A percentile compares a stretch with the other conserved stretches of the same genome.
Evolutionary conservation across 179 eudicot species (phyloP).

Genomic region (Sideroxylon spinosum): DNA sequence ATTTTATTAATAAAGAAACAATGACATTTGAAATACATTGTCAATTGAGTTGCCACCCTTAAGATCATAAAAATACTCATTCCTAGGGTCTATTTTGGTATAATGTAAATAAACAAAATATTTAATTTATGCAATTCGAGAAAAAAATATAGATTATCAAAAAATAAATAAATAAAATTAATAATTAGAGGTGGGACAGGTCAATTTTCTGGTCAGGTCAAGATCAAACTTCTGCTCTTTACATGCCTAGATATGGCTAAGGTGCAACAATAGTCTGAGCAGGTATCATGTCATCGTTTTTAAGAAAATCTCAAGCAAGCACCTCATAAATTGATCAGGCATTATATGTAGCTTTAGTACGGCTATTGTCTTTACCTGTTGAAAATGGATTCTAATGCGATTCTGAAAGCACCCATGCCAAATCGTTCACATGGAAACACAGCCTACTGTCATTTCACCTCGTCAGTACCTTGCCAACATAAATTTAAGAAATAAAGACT

Average conservation of each 20-base stretch:
- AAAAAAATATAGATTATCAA: too few relatives aligned
- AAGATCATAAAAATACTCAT: too few relatives aligned
- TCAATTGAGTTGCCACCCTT: too few relatives aligned
- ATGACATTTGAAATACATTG: too few relatives aligned
- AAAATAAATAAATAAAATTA: too few relatives aligned
- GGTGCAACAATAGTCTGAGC: not conserved
- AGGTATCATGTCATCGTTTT: not conserved
- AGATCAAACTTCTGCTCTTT: too few relatives aligned
- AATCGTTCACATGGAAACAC: slow-evolving; percentile 83
- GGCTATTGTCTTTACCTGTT: slow-evolving; percentile 51
- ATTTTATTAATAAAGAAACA: too few relatives aligned
- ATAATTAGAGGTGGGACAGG: too few relatives aligned
- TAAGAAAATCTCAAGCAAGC: not conserved
- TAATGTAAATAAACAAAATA: too few relatives aligned
- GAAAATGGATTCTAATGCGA: slow-evolving; percentile 79
- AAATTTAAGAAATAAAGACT: not conserved
- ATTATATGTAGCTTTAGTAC: not conserved
- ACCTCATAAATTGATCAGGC: not conserved
- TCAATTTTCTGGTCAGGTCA: too few relatives aligned
- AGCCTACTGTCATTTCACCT: slow-evolving; percentile 51
- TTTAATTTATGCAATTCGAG: too few relatives aligned
- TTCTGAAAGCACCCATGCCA: slow-evolving; percentile 97
- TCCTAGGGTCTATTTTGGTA: too few relatives aligned
- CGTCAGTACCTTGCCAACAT: slow-evolving; percentile 23
- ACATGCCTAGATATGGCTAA: not conserved